phyloP scores from a whole-genome alignment of 208 protist species.

The Leishmania tarentolae region DNA sequence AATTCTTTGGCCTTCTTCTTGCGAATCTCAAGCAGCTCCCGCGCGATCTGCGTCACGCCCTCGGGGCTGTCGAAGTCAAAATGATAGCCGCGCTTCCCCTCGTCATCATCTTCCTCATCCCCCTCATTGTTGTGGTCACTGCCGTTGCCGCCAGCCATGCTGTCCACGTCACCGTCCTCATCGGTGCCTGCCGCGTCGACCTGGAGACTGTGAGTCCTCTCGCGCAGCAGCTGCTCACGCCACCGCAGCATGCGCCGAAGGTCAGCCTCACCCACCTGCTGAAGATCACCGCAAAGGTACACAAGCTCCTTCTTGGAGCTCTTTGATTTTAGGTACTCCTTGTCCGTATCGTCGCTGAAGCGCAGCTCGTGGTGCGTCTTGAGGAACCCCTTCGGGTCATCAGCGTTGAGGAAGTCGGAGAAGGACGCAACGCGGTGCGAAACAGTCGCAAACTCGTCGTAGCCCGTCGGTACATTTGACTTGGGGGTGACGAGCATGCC shows the following conservation, averaged over 20 bases:
- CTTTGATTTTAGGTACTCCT: constrained; percentile 74
- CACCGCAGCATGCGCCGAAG: constrained; percentile 94
- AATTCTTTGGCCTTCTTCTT: constrained; percentile 85
- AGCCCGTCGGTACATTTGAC: constrained; percentile 84
- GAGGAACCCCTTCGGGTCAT: constrained; percentile 91
- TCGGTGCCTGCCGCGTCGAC: constrained; percentile 21
- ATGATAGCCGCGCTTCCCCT: constrained; percentile 39
- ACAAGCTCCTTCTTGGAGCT: constrained; percentile 93
- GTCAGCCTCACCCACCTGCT: constrained; percentile 95
- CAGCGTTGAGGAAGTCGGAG: constrained; percentile 89
- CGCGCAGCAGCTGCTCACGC: constrained; percentile 85
- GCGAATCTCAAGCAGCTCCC: constrained; percentile 85
- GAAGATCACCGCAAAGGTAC: constrained; percentile 91
- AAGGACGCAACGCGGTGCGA: constrained; percentile 78
- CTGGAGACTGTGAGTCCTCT: constrained; percentile 43
- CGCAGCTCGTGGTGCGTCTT: constrained; percentile 87
- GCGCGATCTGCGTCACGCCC: constrained; percentile 79
- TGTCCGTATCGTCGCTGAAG: constrained; percentile 87
- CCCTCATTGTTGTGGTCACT: constrained; percentile 31
- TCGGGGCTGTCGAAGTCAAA: constrained; percentile 85
- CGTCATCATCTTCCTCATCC: constrained; percentile 27
- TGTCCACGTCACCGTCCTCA: constrained; percentile 30
- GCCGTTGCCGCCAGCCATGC: constrained; percentile 30
- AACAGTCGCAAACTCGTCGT: constrained; percentile 92
- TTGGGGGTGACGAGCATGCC: constrained; percentile 73